Percentiles rank a stretch among this genome's conserved stretches.
Conservation (phyloP, 768 basidiomycete species). For the Cytidiella melzeri region DNA sequence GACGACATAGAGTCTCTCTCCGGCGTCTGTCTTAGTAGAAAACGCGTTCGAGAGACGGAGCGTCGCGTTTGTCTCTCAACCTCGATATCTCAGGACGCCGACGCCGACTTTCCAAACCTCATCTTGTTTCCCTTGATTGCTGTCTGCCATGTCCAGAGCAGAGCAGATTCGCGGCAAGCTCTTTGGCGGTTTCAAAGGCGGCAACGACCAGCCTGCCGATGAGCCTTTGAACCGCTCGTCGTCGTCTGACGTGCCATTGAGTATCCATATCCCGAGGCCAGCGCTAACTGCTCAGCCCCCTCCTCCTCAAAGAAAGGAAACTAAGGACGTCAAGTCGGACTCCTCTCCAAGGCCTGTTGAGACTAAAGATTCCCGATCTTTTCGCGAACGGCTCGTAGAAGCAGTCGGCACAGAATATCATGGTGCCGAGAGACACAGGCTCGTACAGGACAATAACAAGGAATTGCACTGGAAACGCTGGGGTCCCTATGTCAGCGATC, state of each 20-base stretch:
- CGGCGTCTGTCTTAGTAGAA: too few species aligned
- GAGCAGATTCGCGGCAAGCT: constrained; percentile 73
- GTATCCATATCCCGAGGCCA: constrained; percentile 68
- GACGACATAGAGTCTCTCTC: too few species aligned
- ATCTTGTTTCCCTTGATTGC: constrained; percentile 4
- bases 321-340: constrained; percentile 27
- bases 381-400: constrained; percentile 61
- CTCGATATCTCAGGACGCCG: too few species aligned
- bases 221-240: constrained; percentile 22
- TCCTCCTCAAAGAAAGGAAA: constrained; percentile 38
- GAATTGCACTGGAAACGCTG: constrained; percentile 96
- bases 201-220: constrained; percentile 19
- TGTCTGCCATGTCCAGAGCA: constrained; percentile 36
- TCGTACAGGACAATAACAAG: constrained; percentile 75
- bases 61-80: too few species aligned
- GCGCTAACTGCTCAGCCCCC: constrained; percentile 31
- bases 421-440: constrained; percentile 76
- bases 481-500: constrained; percentile 96
- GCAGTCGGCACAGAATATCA: constrained; percentile 66
- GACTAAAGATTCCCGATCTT: constrained; percentile 26
- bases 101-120: too few species aligned
- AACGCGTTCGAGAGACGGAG: too few species aligned
- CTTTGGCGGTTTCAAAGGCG: constrained; percentile 41
- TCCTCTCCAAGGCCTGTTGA: constrained; percentile 9
- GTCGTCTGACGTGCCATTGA: constrained; percentile 31